Percentiles rank a stretch among this genome's conserved stretches.
phyloP scores from a whole-genome alignment of 2,329 filamentous ascomycete species.

The Trichophyton rubrum region DNA sequence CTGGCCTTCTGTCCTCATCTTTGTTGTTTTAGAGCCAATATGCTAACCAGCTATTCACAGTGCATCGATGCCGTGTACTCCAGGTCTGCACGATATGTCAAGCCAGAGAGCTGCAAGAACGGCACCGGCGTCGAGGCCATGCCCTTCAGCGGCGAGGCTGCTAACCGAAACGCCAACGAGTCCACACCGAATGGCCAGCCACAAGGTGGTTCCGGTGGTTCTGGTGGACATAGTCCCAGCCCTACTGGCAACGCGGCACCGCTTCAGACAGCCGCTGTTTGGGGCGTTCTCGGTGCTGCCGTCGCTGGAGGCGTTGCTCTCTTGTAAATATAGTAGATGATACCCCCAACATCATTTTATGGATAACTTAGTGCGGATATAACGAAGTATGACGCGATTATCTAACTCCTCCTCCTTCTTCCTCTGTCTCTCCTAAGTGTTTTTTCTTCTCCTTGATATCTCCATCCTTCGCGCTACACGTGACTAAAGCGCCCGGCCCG shows the following conservation, averaged over 20 bases:
- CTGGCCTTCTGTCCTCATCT: not conserved
- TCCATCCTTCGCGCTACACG: not conserved
- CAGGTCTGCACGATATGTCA: constrained; percentile 36
- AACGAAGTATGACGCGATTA: not conserved
- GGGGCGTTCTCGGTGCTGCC: constrained; percentile 27
- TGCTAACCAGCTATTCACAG: constrained; percentile 25
- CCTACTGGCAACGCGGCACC: constrained; percentile 12
- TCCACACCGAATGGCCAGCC: constrained; percentile 25
- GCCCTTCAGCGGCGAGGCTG: constrained; percentile 28
- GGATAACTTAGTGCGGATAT: not conserved
- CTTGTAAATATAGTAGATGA: constrained; percentile 14
- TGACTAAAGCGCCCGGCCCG: not conserved
- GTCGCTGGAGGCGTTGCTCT: constrained; percentile 23
- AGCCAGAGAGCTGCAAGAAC: constrained; percentile 44
- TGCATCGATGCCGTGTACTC: constrained; percentile 64
- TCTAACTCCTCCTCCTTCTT: not conserved
- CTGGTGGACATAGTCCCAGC: constrained; percentile 13
- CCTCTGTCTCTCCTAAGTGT: no score
- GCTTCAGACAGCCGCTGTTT: constrained; percentile 24
- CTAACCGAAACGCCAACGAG: constrained; percentile 34
- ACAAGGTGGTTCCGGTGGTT: constrained; percentile 12
- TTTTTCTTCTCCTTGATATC: no score
- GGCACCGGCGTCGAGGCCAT: constrained; percentile 42
- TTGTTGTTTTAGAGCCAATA: not conserved
- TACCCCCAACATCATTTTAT: not conserved